A percentile compares a stretch with the other conserved stretches of the same genome.
These are phyloP conservation scores for Tolypocladium inflatum DNA, from an alignment of 2,329 filamentous ascomycete species.

Conservation along the genomic window DNA sequence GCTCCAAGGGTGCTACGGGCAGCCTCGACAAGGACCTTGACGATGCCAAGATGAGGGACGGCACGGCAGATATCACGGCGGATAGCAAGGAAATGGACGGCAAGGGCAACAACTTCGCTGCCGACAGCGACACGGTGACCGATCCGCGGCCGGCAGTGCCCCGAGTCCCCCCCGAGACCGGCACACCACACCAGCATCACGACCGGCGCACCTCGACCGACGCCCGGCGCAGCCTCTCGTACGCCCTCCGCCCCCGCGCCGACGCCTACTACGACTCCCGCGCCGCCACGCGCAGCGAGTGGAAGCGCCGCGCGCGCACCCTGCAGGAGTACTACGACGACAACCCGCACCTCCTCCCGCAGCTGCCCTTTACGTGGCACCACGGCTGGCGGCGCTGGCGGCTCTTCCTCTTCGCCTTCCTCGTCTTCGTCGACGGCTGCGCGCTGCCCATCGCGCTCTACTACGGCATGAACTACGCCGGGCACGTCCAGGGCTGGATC, in stretches of 20 bases:
- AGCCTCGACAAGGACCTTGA: background rate
- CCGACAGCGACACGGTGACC: background rate
- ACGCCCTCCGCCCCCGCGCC: slow-evolving; percentile 21
- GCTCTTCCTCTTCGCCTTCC: slow-evolving; percentile 36
- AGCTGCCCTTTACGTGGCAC: slow-evolving; percentile 31
- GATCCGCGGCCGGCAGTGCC: background rate
- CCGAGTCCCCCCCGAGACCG: background rate
- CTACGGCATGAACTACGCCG: slow-evolving; percentile 37
- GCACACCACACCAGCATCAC: background rate
- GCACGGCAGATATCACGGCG: background rate
- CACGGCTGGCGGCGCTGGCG: slow-evolving; percentile 30
- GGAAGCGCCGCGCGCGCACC: slow-evolving; percentile 21
- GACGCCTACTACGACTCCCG: slow-evolving; percentile 30
- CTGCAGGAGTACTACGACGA: slow-evolving; percentile 30
- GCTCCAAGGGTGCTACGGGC: background rate
- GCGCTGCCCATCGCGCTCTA: slow-evolving; percentile 40
- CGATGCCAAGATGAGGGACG: background rate
- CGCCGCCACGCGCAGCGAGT: slow-evolving; percentile 24
- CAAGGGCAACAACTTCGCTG: background rate
- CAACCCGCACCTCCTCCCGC: slow-evolving; percentile 26
- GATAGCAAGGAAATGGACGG: background rate
- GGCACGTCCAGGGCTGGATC: slow-evolving; percentile 27
- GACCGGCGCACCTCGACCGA: background rate
- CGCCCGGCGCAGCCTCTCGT: slow-evolving; percentile 23
- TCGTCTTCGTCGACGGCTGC: slow-evolving; percentile 35